Base-by-base conservation (phyloP, 2,329 filamentous ascomycete species). In the Penicillium fuscoglaucum region DNA sequence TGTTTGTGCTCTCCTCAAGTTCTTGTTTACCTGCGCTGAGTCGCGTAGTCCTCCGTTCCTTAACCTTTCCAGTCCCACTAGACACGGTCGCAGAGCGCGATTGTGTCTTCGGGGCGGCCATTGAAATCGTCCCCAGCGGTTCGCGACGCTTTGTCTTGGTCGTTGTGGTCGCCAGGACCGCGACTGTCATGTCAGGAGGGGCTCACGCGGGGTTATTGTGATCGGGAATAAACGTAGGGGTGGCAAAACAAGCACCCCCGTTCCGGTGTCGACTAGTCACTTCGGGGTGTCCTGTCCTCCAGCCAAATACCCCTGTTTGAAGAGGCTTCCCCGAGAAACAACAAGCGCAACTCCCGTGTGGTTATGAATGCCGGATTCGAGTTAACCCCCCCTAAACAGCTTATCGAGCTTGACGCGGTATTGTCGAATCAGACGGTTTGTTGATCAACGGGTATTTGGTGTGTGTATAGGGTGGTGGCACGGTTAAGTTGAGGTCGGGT, bases 91-190 rank as follows among this genome's bases (percentile, higher is more conserved):
- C 69, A 68, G 63, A 63, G 63, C 69, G 72, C 65, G 74, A 68
- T 66, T 73, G 74, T 70, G 71, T 68, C 68, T 74, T 72, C 59
- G 72, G 70, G 55, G 71, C 63, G 61, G 72, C 72, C 74, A 76
- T 76, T 65, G 70, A 64, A 61, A 76, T 70, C 53, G 69, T 66
- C 64, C 65, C 65, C 62, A 76, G 65, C 45, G 72, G 72, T 68
- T 74, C 70, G 65, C 74, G 74, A 69, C 69, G 68, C 67, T 73
- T 71, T 63, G 66, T 67, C 65, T 70, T 72, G 59, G 66, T 74
- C 52, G 63, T 69, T 45, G 71, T 63, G 47, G 72, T 66, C 55
- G 72, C 66, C 61, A 74, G 52, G 66, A 75, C 72, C 67, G 72
- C 68, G 70, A 66, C 68, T 71, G 70, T 76, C 74, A 76, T 76